These are phyloP conservation scores for Bremia lactucae DNA, from an alignment of 352 stramenopile species.

Conservation along the genomic window DNA sequence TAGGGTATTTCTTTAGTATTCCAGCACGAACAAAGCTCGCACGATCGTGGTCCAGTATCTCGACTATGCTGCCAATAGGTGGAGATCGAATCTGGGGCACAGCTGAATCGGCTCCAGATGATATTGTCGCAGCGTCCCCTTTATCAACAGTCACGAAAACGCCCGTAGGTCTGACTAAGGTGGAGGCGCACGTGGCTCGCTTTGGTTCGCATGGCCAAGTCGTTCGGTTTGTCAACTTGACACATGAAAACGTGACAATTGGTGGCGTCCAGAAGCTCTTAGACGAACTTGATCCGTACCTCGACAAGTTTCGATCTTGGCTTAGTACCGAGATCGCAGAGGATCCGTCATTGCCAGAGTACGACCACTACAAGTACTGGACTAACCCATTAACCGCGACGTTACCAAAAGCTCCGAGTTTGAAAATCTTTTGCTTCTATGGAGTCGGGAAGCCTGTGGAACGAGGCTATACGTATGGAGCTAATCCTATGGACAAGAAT, in stretches of 20 bases:
- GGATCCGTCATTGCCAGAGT: constrained; percentile 36
- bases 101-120: constrained; percentile 39
- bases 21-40: constrained; percentile 43
- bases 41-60: constrained; percentile 77
- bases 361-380: constrained; percentile 64
- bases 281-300: constrained; percentile 32
- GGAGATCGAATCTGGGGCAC: constrained; percentile 85
- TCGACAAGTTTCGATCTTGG: constrained; percentile 30
- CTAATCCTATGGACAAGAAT: constrained; percentile 32
- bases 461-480: constrained; percentile 66
- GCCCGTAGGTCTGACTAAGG: constrained; percentile 17
- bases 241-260: constrained; percentile 49
- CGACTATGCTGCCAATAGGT: constrained; percentile 88
- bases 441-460: constrained; percentile 86
- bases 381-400: constrained; percentile 80
- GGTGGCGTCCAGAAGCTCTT: constrained; percentile 37
- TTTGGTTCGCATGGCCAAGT: constrained; percentile 43
- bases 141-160: constrained; percentile 24
- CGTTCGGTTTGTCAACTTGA: constrained; percentile 42
- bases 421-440: constrained; percentile 94
- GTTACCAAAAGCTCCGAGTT: constrained; percentile 83
- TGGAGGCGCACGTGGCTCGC: constrained; percentile 31
- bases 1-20: constrained; percentile 71
- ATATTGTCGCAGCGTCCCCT: constrained; percentile 49
- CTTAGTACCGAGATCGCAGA: constrained; percentile 36